These are phyloP conservation scores for Colletotrichum zoysiae DNA, from an alignment of 2,329 filamentous ascomycete genomes.

Conservation along the genomic window DNA sequence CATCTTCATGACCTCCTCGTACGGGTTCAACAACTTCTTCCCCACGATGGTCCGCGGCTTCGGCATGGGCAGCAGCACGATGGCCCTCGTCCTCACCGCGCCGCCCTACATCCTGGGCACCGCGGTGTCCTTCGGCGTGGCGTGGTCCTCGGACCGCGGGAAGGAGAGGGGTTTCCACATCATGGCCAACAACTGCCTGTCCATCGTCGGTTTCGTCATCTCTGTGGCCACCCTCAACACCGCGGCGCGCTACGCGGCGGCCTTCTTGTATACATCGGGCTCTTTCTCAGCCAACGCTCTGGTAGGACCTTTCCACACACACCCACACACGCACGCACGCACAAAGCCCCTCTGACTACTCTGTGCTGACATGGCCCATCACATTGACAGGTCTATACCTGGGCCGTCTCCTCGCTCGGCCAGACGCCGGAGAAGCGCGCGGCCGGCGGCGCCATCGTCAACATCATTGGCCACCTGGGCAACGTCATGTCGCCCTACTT, in stretches of 20 bases:
- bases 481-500: too few species aligned
- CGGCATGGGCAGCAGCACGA: conserved; percentile 50
- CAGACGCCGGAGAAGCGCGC: too few species aligned
- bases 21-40: conserved; percentile 48
- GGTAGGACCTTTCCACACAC: neutral
- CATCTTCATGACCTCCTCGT: conserved; percentile 47
- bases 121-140: conserved; percentile 56
- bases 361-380: too few species aligned
- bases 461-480: too few species aligned
- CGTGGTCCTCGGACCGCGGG: conserved; percentile 57
- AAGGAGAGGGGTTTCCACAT: conserved; percentile 58
- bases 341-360: too few species aligned
- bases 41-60: conserved; percentile 51
- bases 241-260: conserved; percentile 49
- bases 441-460: too few species aligned
- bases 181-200: conserved; percentile 53
- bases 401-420: too few species aligned
- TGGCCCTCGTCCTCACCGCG: conserved; percentile 59
- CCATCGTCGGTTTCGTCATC: conserved; percentile 55
- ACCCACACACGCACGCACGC: too few species aligned
- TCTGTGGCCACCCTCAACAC: conserved; percentile 49
- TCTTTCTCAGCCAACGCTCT: conserved; percentile 55
- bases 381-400: too few species aligned
- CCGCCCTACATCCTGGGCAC: conserved; percentile 62
- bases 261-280: conserved; percentile 53